Conservation (phyloP, 768 basidiomycete genomes). For the Mycena kentingensis region DNA sequence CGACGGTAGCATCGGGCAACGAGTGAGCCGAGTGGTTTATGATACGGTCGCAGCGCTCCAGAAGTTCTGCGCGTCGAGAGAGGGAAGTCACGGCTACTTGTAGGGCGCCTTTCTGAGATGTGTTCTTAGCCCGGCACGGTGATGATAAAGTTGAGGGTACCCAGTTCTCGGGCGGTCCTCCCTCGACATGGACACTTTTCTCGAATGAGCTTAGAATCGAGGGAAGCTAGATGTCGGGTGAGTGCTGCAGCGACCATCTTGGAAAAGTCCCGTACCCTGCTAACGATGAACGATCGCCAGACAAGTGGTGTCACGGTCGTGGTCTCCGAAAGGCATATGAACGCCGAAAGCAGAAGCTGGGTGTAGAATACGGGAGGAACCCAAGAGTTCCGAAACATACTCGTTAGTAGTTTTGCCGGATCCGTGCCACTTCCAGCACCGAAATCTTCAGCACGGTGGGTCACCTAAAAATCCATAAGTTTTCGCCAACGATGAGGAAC, state of each 20-base stretch:
- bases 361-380: slow-evolving; percentile 65
- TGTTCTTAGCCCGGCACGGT: neutral
- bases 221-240: slow-evolving; percentile 52
- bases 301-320: slow-evolving; percentile 39
- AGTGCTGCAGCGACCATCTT: neutral
- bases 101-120: slow-evolving; percentile 40
- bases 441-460: slow-evolving; percentile 57
- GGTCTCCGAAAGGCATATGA: slow-evolving; percentile 62
- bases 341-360: slow-evolving; percentile 64
- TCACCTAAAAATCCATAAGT: slow-evolving; percentile 45
- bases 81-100: slow-evolving; percentile 52
- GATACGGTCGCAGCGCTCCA: slow-evolving; percentile 54
- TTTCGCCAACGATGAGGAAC: slow-evolving; percentile 1
- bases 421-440: slow-evolving; percentile 61
- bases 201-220: slow-evolving; percentile 58
- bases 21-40: slow-evolving; percentile 36
- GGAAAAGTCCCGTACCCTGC: slow-evolving; percentile 52
- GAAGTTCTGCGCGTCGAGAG: slow-evolving; percentile 54
- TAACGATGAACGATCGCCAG: slow-evolving; percentile 74
- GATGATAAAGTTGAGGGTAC: slow-evolving; percentile 36
- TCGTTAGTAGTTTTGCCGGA: slow-evolving; percentile 55
- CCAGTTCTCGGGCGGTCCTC: slow-evolving; percentile 56
- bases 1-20: neutral
- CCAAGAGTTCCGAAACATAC: slow-evolving; percentile 63
- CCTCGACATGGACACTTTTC: slow-evolving; percentile 53